Percentiles rank a stretch among this genome's conserved stretches.
Evolutionary conservation across 129 eudicot species (phyloP).

Genomic region (Flaveria robusta): DNA sequence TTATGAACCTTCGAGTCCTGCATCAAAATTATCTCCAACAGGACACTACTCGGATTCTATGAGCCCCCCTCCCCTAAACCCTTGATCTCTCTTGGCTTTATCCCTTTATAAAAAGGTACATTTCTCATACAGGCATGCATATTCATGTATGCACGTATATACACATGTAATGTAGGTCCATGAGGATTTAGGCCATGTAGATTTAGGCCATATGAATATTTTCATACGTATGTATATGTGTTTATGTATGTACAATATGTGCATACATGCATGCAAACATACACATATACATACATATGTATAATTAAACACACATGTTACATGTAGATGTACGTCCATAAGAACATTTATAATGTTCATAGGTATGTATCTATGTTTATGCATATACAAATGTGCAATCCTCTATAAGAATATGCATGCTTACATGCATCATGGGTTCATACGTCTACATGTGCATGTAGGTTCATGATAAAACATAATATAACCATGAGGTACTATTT

Average conservation of each 20-base stretch:
- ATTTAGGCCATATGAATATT: no score
- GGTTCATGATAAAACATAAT: background rate
- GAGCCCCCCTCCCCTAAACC: slow-evolving; percentile 44
- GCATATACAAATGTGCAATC: background rate
- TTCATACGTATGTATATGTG: background rate
- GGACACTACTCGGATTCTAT: slow-evolving; percentile 39
- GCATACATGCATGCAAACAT: no score
- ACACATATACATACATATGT: background rate
- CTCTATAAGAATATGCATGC: no score
- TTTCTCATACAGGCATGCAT: background rate
- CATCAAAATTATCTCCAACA: slow-evolving; percentile 35
- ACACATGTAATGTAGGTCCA: no score
- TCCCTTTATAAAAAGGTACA: slow-evolving; percentile 41
- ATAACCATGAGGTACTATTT: background rate
- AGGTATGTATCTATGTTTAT: background rate
- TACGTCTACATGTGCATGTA: no score
- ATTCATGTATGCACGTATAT: background rate
- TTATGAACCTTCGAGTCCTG: slow-evolving; percentile 17
- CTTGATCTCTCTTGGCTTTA: slow-evolving; percentile 44
- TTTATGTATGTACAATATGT: slow-evolving; percentile 29
- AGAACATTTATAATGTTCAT: background rate
- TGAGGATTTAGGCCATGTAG: no score
- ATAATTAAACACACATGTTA: background rate
- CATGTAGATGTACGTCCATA: background rate
- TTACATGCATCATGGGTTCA: no score